Conservation (phyloP, 176 grass and related monocot species). For the Pontederia crassipes region DNA sequence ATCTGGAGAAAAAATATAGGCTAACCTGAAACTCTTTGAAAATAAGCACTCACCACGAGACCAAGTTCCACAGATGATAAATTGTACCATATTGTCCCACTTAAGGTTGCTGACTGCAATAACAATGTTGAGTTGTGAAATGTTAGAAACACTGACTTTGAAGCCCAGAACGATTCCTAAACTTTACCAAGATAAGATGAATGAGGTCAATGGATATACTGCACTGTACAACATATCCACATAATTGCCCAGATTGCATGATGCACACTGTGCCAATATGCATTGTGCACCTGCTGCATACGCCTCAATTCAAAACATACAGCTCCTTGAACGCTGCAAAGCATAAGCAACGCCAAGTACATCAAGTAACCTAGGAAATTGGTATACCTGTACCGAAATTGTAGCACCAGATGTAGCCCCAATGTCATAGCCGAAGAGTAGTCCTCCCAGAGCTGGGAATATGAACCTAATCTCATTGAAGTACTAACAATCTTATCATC, state of each 20-base stretch:
- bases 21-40: background rate
- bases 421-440: constrained; percentile 96
- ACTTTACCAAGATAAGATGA: background rate
- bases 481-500: background rate
- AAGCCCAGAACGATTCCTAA: background rate
- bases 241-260: too few species aligned
- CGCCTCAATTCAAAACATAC: too few species aligned
- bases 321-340: too few species aligned
- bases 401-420: constrained; percentile 87
- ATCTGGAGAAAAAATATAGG: background rate
- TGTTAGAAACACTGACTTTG: background rate
- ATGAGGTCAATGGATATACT: too few species aligned
- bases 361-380: background rate
- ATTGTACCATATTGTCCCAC: constrained; percentile 68
- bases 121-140: background rate
- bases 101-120: constrained; percentile 63
- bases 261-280: too few species aligned
- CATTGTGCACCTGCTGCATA: too few species aligned
- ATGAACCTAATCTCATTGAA: constrained; percentile 50
- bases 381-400: constrained; percentile 61
- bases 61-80: constrained; percentile 78
- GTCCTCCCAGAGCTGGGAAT: constrained; percentile 78
- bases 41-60: constrained; percentile 54
- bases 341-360: background rate
- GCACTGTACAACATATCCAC: too few species aligned